These are phyloP conservation scores for Beauveria brongniartii DNA, from an alignment of 2,329 filamentous ascomycete genomes.

Conservation along the genomic window DNA sequence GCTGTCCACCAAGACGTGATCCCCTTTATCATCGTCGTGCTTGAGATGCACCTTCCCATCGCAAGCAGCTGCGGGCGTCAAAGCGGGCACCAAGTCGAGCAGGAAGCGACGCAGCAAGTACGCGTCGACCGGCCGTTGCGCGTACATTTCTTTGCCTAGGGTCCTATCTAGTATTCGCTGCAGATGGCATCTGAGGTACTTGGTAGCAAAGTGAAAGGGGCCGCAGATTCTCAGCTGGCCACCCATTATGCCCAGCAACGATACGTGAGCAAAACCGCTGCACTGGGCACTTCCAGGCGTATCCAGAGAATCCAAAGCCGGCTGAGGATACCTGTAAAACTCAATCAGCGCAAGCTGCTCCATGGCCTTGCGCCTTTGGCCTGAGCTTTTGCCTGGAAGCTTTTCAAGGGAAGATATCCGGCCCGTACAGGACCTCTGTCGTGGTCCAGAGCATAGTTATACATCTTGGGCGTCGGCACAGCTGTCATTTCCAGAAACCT, in stretches of 20 bases:
- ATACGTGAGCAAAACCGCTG: constrained; percentile 30
- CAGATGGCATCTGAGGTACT: constrained; percentile 28
- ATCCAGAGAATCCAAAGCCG: constrained; percentile 27
- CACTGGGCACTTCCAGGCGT: constrained; percentile 20
- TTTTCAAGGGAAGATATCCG: constrained; percentile 35
- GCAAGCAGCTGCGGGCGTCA: constrained; percentile 15
- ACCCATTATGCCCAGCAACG: constrained; percentile 25
- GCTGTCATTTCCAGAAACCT: constrained; percentile 28
- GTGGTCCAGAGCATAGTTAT: constrained; percentile 25
- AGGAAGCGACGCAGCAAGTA: constrained; percentile 36
- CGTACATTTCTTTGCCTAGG: constrained; percentile 27
- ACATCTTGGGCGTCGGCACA: constrained; percentile 29
- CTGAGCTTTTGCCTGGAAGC: constrained; percentile 24
- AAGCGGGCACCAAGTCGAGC: constrained; percentile 25
- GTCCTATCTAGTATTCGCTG: constrained; percentile 29
- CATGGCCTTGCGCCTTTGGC: constrained; percentile 28
- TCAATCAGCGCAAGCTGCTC: constrained; percentile 31
- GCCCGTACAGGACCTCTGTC: constrained; percentile 27
- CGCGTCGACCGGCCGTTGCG: constrained; percentile 23
- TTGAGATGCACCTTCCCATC: constrained; percentile 35
- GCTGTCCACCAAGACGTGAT: background rate
- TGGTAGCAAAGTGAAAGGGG: constrained; percentile 25
- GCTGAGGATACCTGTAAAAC: constrained; percentile 28
- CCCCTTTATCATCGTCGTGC: constrained; percentile 26
- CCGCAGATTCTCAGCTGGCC: constrained; percentile 23